These are phyloP conservation scores for Zopfia rhizophila DNA, from an alignment of 2,329 filamentous ascomycete species.

Conservation along the genomic window DNA sequence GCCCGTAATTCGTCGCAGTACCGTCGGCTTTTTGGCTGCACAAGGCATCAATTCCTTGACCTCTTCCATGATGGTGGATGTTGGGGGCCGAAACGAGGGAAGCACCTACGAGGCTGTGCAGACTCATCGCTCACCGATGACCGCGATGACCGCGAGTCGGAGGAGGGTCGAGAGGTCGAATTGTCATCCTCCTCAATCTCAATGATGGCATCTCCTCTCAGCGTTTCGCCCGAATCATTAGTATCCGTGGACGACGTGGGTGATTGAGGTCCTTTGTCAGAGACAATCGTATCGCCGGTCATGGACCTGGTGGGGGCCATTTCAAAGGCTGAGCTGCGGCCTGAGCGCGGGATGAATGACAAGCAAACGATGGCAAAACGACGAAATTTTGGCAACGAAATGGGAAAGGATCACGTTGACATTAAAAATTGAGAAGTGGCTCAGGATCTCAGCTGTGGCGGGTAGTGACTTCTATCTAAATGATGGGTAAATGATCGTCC, in stretches of 20 bases:
- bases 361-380: slow-evolving; percentile 7
- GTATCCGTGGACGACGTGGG: slow-evolving; percentile 43
- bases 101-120: slow-evolving; percentile 48
- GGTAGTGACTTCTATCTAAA: slow-evolving; percentile 37
- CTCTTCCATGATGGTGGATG: neutral
- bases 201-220: slow-evolving; percentile 44
- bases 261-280: slow-evolving; percentile 29
- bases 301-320: slow-evolving; percentile 45
- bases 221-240: slow-evolving; percentile 30
- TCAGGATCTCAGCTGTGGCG: slow-evolving; percentile 36
- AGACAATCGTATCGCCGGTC: slow-evolving; percentile 44
- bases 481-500: slow-evolving; percentile 16
- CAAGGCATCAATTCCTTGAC: neutral
- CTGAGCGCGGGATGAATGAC: slow-evolving; percentile 15
- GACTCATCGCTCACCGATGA: slow-evolving; percentile 26
- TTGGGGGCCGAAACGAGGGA: slow-evolving; percentile 27
- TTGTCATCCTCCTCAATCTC: slow-evolving; percentile 36
- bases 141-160: slow-evolving; percentile 22
- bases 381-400: slow-evolving; percentile 16
- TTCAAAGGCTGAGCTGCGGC: slow-evolving; percentile 20
- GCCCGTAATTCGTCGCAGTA: slow-evolving; percentile 40
- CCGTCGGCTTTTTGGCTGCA: slow-evolving; percentile 27
- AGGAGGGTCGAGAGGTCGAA: slow-evolving; percentile 24
- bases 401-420: slow-evolving; percentile 23
- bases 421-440: slow-evolving; percentile 35